These are phyloP conservation scores for Puccinellia tenuiflora DNA, from an alignment of 176 grass and related monocot genomes.

Conservation along the genomic window DNA sequence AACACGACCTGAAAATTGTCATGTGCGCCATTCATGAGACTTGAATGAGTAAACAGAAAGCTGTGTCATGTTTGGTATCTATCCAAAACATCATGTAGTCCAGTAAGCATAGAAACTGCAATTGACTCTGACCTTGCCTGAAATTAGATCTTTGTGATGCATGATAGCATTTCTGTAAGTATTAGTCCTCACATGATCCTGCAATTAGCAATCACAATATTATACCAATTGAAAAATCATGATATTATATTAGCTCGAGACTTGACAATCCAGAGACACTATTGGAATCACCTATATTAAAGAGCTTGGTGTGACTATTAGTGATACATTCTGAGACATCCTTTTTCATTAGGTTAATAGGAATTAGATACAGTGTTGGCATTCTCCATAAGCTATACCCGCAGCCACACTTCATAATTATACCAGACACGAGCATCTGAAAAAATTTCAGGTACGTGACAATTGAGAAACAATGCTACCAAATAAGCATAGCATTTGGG, in stretches of 20 bases:
- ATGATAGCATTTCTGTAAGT: conserved; percentile 90
- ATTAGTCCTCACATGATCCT: conserved; percentile 89
- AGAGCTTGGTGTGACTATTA: neutral
- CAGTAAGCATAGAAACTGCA: conserved; percentile 18
- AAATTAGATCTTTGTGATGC: conserved; percentile 74
- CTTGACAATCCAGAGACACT: neutral
- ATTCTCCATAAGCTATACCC: neutral
- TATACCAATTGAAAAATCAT: conserved; percentile 11
- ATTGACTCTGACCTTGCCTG: conserved; percentile 62
- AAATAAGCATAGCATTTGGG: neutral
- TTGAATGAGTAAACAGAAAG: neutral
- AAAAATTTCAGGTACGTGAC: neutral
- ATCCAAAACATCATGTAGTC: conserved; percentile 7
- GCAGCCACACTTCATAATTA: neutral
- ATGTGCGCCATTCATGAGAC: conserved; percentile 8
- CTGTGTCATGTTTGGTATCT: neutral
- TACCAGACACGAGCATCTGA: neutral
- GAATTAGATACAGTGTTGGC: neutral
- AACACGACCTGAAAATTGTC: conserved; percentile 68
- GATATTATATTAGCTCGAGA: neutral
- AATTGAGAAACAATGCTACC: neutral
- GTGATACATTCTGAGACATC: conserved; percentile 1
- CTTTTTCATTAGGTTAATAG: conserved; percentile 9
- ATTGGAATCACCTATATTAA: conserved; percentile 6
- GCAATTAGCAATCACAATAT: conserved; percentile 38